phyloP scores from a whole-genome alignment of 225 moss, liverwort and hornwort genomes.

The Sphagnum contortum region DNA sequence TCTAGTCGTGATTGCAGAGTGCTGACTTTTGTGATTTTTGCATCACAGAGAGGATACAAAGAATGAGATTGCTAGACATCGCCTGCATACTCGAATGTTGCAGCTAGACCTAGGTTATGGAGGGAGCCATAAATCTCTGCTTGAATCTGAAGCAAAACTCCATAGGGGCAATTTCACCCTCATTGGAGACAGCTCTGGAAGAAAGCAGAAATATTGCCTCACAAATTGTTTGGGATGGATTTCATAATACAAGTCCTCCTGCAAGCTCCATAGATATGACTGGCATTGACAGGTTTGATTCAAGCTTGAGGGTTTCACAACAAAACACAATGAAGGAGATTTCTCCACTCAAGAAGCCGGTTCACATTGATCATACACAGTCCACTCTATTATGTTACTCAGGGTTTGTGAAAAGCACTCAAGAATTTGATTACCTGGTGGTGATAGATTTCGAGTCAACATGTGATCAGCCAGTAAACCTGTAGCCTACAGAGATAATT shows the following conservation, averaged over 20 bases:
- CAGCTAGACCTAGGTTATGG: background rate
- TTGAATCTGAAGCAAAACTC: background rate
- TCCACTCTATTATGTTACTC: constrained; percentile 15
- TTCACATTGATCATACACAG: constrained; percentile 8
- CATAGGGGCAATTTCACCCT: background rate
- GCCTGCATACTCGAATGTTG: background rate
- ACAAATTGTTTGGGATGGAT: too few relatives aligned
- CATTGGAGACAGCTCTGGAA: too few relatives aligned
- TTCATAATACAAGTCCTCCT: too few relatives aligned
- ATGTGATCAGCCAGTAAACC: constrained; percentile 6
- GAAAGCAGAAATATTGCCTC: too few relatives aligned
- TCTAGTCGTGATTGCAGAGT: too few relatives aligned
- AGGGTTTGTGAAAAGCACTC: constrained; percentile 9
- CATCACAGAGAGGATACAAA: constrained; percentile 4
- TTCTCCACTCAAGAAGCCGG: background rate
- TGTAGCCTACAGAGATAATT: constrained; percentile 26
- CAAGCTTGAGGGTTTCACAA: background rate
- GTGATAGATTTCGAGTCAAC: constrained; percentile 42
- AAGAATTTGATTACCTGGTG: constrained; percentile 31
- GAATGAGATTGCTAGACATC: background rate
- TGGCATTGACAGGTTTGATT: too few relatives aligned
- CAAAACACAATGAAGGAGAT: background rate
- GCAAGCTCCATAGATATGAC: too few relatives aligned
- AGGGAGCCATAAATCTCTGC: background rate
- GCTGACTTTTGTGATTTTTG: too few relatives aligned